Evolutionary conservation across 768 basidiomycete genomes (phyloP), one percentile per base, ranked within the genome.

Genomic region (Suillus americanus): DNA sequence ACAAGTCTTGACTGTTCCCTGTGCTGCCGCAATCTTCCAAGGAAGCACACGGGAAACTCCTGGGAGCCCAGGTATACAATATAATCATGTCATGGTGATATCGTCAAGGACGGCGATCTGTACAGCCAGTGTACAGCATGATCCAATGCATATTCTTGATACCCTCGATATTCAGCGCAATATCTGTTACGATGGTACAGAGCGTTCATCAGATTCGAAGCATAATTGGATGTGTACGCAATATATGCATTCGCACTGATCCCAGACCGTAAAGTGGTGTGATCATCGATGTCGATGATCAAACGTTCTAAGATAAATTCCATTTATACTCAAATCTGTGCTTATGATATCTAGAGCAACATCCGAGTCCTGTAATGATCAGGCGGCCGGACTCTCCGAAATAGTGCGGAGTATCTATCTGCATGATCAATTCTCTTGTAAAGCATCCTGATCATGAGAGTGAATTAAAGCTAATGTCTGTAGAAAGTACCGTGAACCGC

Each of bases 381-480:
- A n/a, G 33, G 30, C 33, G 53, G 53, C 30, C 53, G 30, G 5
- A 16, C 10, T 35, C 51, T 20, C 33, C 20, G 53, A 54, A 54
- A 37, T n/a, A 6, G 35, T n/a, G 12, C 33, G 6, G 12, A 35
- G 20, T 12, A 54, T 54, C 18, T 54, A 33, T 54, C 30, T 54
- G 10, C 18, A n/a, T n/a, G 53, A 40, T 14, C 16, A 5, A 10
- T 40, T 38, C 23, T 13, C 40, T 40, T 5, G 18, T 57, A n/a
- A 46, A 38, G 33, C 28, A 48, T 43, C 43, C 40, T 45, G 63
- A 65, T 68, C 65, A 73, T 71, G 66, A 63, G 63, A 66, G 23
- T 51, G 53, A 67, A 71, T 75, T 66, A 70, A 51, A 62, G 18
- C n/a, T 33, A 61, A 70, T 51, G 61, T 74, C 60, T 65, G 45